Evolutionary conservation across 108 stramenopile genomes (phyloP).

Genomic region (Cyclotella sp.): DNA sequence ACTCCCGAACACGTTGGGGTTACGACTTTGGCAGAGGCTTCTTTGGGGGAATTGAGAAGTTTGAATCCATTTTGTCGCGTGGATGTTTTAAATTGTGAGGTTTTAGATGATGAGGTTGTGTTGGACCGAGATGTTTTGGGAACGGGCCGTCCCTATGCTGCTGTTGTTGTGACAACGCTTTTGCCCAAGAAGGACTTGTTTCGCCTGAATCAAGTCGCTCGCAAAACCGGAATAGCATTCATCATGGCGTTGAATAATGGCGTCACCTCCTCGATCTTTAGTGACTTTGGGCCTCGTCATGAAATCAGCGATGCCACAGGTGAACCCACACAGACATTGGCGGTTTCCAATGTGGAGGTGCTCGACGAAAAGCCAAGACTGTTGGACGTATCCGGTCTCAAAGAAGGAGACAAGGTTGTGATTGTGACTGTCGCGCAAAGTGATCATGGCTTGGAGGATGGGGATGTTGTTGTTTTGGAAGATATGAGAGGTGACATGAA

Average conservation of each 20-base stretch:
- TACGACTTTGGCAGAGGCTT: constrained; percentile 43
- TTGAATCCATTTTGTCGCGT: constrained; percentile 62
- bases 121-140: constrained; percentile 41
- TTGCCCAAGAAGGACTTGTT: constrained; percentile 44
- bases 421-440: constrained; percentile 57
- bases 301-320: constrained; percentile 59
- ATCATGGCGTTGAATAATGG: constrained; percentile 54
- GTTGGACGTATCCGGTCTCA: constrained; percentile 51
- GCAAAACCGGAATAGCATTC: constrained; percentile 49
- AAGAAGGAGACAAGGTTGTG: constrained; percentile 53
- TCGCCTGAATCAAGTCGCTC: constrained; percentile 35
- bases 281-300: constrained; percentile 49
- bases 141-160: constrained; percentile 40
- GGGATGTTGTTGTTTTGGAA: constrained; percentile 53
- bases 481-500: constrained; percentile 56
- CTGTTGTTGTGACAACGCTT: constrained; percentile 51
- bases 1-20: constrained; percentile 39
- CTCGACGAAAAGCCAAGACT: constrained; percentile 47
- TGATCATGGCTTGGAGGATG: constrained; percentile 62
- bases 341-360: constrained; percentile 52
- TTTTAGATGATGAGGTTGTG: constrained; percentile 12
- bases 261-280: constrained; percentile 53
- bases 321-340: constrained; percentile 58
- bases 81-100: constrained; percentile 30
- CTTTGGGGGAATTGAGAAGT: constrained; percentile 43